Base-by-base conservation (phyloP, 2,329 filamentous ascomycete genomes). In the Cercospora janseana region DNA sequence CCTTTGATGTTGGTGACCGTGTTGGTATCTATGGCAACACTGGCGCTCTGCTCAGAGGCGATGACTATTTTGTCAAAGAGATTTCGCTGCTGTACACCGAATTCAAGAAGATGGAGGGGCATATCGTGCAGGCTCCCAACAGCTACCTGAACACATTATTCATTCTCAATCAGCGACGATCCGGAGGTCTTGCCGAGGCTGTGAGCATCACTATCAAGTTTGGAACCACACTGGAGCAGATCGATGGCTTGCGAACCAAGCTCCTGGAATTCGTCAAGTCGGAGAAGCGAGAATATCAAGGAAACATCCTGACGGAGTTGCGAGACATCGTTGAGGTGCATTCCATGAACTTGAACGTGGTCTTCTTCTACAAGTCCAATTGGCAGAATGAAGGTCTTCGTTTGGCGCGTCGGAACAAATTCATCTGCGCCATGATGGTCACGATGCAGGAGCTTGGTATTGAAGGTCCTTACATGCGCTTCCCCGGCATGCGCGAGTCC, bases 51-150 rank as follows among this genome's bases (percentile, higher is more conserved):
- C 78, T 89, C 64, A 81, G 79, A 27, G 91, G 91, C 37, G 92
- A 96, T 61, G 92, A 96, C 63, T 97, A 95, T 70, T 96, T 95
- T 59, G 91, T 97, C 46, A 95, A 94, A 47, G 88, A 95, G 65
- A 94, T 97, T 48, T 87, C 89, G 1, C 78, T 97, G 1, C 78
- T 96, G 12, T 97, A 93, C 68, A 97, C 92, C 10, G 92, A 96
- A 65, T 96, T 96, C 75, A 96, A 96, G 78, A 96, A 96, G 76
- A 92, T 96, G 87, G 86, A 96, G 69, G 92, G 92, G 2, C 91
- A 96, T 62, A 86, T 96, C 18, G 92, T 97, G 0, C 92, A 96
- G 69, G 92, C 92, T 0, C 92, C 92, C 8, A 97, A 97, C 78
- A 94, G 87, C 51, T 83, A 95, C 28, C 79, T 97, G 48, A 97